These are phyloP conservation scores for Ceratobasidium sp. DNA, from an alignment of 1,284 basidiomycete species.

Conservation along the genomic window DNA sequence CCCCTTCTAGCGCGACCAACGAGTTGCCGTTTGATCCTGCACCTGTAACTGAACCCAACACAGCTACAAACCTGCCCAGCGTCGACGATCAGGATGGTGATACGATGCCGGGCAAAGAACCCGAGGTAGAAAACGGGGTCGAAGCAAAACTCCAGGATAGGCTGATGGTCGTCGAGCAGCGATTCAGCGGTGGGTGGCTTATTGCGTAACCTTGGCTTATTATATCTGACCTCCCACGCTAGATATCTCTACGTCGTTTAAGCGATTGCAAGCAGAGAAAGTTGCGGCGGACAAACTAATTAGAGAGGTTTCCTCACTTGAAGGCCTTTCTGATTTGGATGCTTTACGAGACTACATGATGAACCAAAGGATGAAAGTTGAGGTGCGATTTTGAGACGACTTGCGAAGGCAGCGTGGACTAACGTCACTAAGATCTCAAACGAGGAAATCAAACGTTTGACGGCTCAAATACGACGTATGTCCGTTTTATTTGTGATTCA, in stretches of 20 bases:
- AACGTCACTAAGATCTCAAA: constrained; percentile 62
- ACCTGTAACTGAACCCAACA: neutral
- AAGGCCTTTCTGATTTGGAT: constrained; percentile 67
- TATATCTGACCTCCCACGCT: constrained; percentile 26
- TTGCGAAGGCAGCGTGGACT: constrained; percentile 10
- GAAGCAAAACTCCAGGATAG: constrained; percentile 65
- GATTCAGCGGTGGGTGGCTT: constrained; percentile 64
- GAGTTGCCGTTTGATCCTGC: neutral
- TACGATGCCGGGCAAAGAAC: constrained; percentile 1
- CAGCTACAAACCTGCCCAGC: neutral
- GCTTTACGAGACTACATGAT: constrained; percentile 76
- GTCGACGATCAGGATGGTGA: neutral
- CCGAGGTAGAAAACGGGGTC: constrained; percentile 53
- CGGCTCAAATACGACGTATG: constrained; percentile 73
- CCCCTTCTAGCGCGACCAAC: constrained; percentile 10
- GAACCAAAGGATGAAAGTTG: constrained; percentile 69
- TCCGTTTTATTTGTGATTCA: constrained; percentile 28
- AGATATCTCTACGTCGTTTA: constrained; percentile 81
- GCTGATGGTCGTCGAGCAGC: constrained; percentile 71
- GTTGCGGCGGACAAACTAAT: constrained; percentile 72
- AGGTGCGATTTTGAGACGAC: constrained; percentile 56
- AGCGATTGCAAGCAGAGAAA: constrained; percentile 73
- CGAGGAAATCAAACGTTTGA: constrained; percentile 76
- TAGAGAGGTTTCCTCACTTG: constrained; percentile 74
- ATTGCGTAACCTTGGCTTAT: neutral